phyloP scores from a whole-genome alignment of 306 rosid genomes.

The Cicer judaicum region DNA sequence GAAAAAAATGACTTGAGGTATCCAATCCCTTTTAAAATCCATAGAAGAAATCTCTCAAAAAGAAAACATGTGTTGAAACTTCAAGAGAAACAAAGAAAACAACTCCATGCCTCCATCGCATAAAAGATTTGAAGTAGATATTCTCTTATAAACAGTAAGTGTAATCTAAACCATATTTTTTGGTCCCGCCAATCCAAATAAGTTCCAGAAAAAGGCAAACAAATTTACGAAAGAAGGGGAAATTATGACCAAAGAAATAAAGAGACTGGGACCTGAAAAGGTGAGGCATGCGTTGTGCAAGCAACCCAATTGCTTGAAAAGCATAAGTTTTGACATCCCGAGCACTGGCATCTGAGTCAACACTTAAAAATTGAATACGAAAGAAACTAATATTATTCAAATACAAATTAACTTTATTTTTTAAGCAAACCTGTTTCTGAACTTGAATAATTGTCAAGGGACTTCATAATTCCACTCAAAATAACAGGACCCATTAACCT shows the following conservation, averaged over 20 bases:
- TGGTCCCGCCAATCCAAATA: constrained; percentile 1
- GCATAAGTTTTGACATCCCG: constrained; percentile 84
- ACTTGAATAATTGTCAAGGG: constrained; percentile 77
- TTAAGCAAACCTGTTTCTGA: constrained; percentile 70
- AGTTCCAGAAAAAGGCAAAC: neutral
- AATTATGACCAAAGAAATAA: constrained; percentile 6
- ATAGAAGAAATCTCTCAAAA: constrained; percentile 17
- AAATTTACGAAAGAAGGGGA: no score
- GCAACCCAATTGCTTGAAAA: constrained; percentile 93
- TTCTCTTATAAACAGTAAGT: no score
- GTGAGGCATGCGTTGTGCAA: constrained; percentile 89
- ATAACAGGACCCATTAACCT: constrained; percentile 93
- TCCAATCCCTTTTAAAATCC: constrained; percentile 34
- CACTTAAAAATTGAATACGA: constrained; percentile 37
- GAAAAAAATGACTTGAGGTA: constrained; percentile 1
- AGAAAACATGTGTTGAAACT: neutral
- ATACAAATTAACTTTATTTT: constrained; percentile 32
- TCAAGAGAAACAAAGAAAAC: neutral
- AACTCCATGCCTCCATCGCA: constrained; percentile 1
- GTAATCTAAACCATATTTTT: constrained; percentile 30
- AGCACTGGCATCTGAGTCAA: constrained; percentile 69
- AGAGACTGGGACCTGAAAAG: constrained; percentile 73
- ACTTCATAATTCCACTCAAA: constrained; percentile 88
- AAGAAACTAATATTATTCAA: constrained; percentile 32
- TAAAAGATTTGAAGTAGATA: no score